phyloP scores from a whole-genome alignment of 2,329 filamentous ascomycete species.

The Sporothrix luriei region DNA sequence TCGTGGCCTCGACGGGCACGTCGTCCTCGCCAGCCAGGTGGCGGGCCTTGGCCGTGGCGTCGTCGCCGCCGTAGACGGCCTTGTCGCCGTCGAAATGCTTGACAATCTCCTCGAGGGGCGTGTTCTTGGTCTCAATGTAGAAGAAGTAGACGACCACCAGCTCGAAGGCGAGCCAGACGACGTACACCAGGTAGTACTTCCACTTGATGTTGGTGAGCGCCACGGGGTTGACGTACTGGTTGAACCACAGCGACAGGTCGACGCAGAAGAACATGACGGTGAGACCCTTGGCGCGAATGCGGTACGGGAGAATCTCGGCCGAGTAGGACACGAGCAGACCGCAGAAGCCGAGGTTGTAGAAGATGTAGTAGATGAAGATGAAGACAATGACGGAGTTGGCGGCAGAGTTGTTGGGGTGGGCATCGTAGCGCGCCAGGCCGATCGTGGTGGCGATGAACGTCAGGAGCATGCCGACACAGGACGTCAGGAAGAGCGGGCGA shows the following conservation, averaged over 20 bases:
- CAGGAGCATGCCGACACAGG: conserved; percentile 37
- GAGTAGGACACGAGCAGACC: conserved; percentile 39
- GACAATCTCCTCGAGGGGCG: conserved; percentile 34
- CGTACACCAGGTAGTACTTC: conserved; percentile 51
- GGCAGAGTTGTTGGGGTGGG: conserved; percentile 37
- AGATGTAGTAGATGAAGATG: conserved; percentile 40
- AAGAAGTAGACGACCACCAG: conserved; percentile 69
- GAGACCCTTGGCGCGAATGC: conserved; percentile 44
- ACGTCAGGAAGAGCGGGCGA: conserved; percentile 38
- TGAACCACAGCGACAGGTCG: conserved; percentile 43
- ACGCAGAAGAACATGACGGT: conserved; percentile 52
- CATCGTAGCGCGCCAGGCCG: conserved; percentile 36
- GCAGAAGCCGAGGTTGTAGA: conserved; percentile 40
- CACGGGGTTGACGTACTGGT: conserved; percentile 49
- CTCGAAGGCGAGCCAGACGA: conserved; percentile 49
- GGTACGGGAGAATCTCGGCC: conserved; percentile 40
- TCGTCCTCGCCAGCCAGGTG: conserved; percentile 33
- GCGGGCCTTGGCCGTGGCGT: conserved; percentile 33
- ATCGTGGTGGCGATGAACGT: conserved; percentile 39
- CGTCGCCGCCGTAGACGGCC: conserved; percentile 33
- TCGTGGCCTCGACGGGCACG: conserved; percentile 7
- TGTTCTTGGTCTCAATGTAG: conserved; percentile 74
- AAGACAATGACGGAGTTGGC: conserved; percentile 39
- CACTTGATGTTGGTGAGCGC: conserved; percentile 47
- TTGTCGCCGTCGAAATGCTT: conserved; percentile 34